Conservation (phyloP, 345 rosid genomes). For the Jatropha curcas region DNA sequence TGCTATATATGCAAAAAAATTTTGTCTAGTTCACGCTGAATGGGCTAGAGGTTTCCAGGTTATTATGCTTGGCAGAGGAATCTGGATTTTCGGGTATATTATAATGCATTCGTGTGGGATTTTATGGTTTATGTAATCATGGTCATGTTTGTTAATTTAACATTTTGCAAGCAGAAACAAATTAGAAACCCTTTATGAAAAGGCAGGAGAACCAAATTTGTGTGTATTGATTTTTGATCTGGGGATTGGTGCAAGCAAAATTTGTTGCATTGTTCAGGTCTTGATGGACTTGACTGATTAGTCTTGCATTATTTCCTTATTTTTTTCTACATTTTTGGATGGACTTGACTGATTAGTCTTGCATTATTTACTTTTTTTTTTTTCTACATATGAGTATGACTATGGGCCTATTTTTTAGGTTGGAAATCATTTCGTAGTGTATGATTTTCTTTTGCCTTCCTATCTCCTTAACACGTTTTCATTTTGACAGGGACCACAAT, state of each 20-base stretch:
- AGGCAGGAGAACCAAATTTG: too few species aligned
- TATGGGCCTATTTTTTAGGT: background rate
- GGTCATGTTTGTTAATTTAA: too few species aligned
- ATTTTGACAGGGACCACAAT: constrained; percentile 83
- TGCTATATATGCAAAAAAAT: too few species aligned
- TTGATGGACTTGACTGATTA: background rate
- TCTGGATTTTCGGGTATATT: background rate
- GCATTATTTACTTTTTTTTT: constrained; percentile 4
- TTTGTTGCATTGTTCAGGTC: background rate
- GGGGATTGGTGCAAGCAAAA: background rate
- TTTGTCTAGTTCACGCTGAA: too few species aligned
- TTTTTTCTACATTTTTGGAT: background rate
- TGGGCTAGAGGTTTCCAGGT: background rate
- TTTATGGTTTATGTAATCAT: background rate
- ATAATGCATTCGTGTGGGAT: background rate
- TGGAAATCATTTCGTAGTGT: background rate
- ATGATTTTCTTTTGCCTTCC: background rate
- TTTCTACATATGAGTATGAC: background rate
- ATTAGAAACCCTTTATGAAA: too few species aligned
- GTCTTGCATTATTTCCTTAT: background rate
- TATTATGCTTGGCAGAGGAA: too few species aligned
- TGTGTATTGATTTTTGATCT: background rate
- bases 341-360: background rate
- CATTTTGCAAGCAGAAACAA: too few species aligned
- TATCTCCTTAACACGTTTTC: constrained; percentile 3